Percentiles rank a stretch among this genome's conserved stretches.
Evolutionary conservation across 495 filamentous ascomycete genomes (phyloP).

Genomic region (Aspergillus taichungensis): DNA sequence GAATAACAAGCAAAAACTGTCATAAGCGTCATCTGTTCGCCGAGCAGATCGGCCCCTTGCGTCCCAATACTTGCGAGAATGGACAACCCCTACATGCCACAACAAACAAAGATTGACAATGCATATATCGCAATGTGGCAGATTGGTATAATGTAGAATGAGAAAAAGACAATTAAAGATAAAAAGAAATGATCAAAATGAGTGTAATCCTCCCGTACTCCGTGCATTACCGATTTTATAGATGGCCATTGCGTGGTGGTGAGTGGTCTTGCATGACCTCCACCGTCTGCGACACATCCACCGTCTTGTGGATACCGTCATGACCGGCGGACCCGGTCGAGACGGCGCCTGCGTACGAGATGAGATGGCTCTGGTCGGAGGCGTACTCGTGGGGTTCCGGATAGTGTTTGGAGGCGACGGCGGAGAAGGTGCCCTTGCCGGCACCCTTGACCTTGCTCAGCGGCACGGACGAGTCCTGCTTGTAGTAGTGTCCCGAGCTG

Average conservation of each 20-base stretch:
- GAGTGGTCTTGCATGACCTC: slow-evolving; percentile 13
- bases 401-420: slow-evolving; percentile 4
- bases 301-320: slow-evolving; percentile 28
- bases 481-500: slow-evolving; percentile 25
- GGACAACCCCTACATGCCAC: too few species aligned
- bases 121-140: too few species aligned
- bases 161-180: too few species aligned
- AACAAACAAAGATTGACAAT: too few species aligned
- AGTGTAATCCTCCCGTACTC: too few species aligned
- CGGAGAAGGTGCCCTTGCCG: slow-evolving; percentile 8
- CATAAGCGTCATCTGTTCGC: too few species aligned
- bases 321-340: slow-evolving; percentile 11
- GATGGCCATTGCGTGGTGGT: background rate
- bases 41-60: too few species aligned
- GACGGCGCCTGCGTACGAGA: slow-evolving; percentile 22
- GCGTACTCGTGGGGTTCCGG: slow-evolving; percentile 19
- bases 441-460: slow-evolving; percentile 18
- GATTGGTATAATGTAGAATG: too few species aligned
- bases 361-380: slow-evolving; percentile 29
- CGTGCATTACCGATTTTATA: background rate
- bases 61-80: too few species aligned
- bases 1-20: too few species aligned
- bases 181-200: too few species aligned
- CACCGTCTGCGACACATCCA: slow-evolving; percentile 29
- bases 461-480: slow-evolving; percentile 20